Conservation (phyloP, 805 yeast species). For the Starmera amethionina region DNA sequence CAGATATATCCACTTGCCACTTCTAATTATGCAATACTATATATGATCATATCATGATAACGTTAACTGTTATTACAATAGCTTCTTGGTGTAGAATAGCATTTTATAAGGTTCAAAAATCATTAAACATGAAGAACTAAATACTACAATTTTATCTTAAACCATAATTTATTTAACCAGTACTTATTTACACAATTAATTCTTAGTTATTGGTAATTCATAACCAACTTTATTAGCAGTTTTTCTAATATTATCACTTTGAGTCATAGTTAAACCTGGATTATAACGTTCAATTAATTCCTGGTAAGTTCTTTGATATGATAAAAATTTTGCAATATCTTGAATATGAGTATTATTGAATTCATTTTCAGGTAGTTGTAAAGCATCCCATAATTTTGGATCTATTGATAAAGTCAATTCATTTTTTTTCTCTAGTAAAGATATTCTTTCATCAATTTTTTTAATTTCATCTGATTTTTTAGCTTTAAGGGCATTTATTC, state of each 20-base stretch:
- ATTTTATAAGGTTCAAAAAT: too few species aligned
- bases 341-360: constrained; percentile 30
- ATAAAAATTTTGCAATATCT: constrained; percentile 56
- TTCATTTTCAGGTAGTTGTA: constrained; percentile 8
- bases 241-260: constrained; percentile 64
- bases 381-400: constrained; percentile 4
- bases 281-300: constrained; percentile 79
- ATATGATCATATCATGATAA: too few species aligned
- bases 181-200: too few species aligned
- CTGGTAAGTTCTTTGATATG: constrained; percentile 66
- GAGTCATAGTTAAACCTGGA: constrained; percentile 71
- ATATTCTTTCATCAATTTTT: constrained; percentile 13
- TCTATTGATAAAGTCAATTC: constrained; percentile 12
- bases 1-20: too few species aligned
- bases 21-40: too few species aligned
- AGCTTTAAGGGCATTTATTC: constrained; percentile 15
- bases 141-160: too few species aligned
- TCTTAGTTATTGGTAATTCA: constrained; percentile 36
- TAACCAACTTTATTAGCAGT: constrained; percentile 90
- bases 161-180: too few species aligned
- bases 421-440: constrained; percentile 6
- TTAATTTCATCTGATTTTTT: constrained; percentile 10
- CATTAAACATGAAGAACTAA: too few species aligned
- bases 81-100: too few species aligned
- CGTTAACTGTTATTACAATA: too few species aligned